A percentile compares a stretch with the other conserved stretches of the same genome.
phyloP scores from a whole-genome alignment of 2,329 filamentous ascomycete species.

The Pyrenophora teres region DNA sequence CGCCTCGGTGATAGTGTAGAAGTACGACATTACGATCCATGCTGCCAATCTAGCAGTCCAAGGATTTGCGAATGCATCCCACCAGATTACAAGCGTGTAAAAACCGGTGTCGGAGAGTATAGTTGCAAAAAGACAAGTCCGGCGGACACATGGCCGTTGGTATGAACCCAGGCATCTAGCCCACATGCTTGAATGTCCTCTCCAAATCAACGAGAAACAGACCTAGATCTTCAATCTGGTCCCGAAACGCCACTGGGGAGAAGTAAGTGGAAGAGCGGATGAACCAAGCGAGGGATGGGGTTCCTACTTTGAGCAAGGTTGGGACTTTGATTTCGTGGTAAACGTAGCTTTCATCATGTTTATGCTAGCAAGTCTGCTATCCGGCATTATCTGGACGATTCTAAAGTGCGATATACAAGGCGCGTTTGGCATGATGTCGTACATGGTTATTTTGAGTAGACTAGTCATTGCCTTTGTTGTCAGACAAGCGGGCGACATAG shows the following conservation, averaged over 20 bases:
- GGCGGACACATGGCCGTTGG: background rate
- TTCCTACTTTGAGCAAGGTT: background rate
- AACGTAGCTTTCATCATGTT: background rate
- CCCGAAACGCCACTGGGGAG: fast-evolving
- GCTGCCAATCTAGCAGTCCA: background rate
- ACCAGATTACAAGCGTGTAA: background rate
- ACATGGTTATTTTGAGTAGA: background rate
- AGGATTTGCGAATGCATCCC: background rate
- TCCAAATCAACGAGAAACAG: background rate
- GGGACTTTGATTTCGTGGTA: background rate
- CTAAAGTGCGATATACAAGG: background rate
- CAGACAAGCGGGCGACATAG: background rate
- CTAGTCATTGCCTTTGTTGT: background rate
- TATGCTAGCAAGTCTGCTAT: background rate
- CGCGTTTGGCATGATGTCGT: background rate
- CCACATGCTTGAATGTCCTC: background rate
- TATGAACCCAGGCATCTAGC: background rate
- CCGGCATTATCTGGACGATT: background rate
- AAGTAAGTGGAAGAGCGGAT: fast-evolving
- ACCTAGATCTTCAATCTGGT: background rate
- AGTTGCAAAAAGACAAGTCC: background rate
- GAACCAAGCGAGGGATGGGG: background rate
- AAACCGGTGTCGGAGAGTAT: background rate
- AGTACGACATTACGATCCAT: background rate
- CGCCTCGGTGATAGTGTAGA: background rate